Evolutionary conservation across 257 asterid genomes (phyloP), one percentile per base, ranked within the genome.

Genomic region (Salvia rosmarinus): DNA sequence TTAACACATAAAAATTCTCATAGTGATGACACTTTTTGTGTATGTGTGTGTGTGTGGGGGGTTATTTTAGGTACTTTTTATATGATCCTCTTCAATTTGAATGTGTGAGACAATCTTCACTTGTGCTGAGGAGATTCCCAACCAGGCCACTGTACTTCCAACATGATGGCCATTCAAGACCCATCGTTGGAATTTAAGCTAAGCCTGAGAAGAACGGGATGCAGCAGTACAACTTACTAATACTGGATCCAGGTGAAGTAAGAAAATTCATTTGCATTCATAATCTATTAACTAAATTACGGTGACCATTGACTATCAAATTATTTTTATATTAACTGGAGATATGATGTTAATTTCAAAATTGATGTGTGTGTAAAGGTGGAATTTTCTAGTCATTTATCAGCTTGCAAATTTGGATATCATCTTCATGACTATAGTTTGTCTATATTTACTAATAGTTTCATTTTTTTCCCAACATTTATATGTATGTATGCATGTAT

Each of bases 101-200:
- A 17, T 70, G 59, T 16, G 2, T 32, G 23, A 17, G 68, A 70
- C 46, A 35, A 42, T 71, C 58, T 46, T n/a, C n/a, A n/a, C n/a
- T n/a, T n/a, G n/a, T n/a, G n/a, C n/a, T n/a, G n/a, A n/a, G n/a
- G n/a, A n/a, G 30, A 25, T 25, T 72, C 21, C 44, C 69, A 64
- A 59, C 64, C 87, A 94, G 97, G 84, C 98, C 98, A 30, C 73
- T 89, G 84, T 94, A 94, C 81, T 90, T 94, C 82, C 97, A 94
- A 82, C 96, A 90, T 70, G 91, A 94, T 63, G 97, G 97, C 43
- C 86, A 94, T 75, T 94, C 98, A 35, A 90, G 98, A 86, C 90
- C 97, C 73, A 89, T 94, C 9, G 84, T 90, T 16, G 98, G 98
- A 71, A 86, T 94, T 80, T 97, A 94, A 77, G 87, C 80, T 71